These are phyloP conservation scores for Xylariales sp. DNA, from an alignment of 2,329 filamentous ascomycete species.

Conservation along the genomic window DNA sequence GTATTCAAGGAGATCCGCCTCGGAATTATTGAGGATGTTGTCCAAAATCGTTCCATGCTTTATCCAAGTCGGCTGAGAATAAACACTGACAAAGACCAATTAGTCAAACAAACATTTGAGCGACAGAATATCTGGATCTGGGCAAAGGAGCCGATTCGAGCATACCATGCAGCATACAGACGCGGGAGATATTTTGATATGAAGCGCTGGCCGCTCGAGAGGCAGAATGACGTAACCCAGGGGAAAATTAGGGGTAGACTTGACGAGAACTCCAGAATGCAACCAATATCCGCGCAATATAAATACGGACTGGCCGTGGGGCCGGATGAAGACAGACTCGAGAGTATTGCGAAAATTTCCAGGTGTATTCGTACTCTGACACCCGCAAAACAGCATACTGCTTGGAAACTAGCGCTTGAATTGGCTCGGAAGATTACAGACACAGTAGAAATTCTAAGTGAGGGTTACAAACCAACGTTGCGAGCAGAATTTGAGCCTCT, in stretches of 20 bases:
- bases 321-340: too few relatives aligned
- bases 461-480: too few relatives aligned
- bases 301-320: slow-evolving; percentile 5
- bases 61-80: slow-evolving; percentile 28
- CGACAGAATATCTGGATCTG: slow-evolving; percentile 25
- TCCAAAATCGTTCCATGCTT: slow-evolving; percentile 36
- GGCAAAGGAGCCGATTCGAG: slow-evolving; percentile 22
- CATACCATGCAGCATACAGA: slow-evolving; percentile 22
- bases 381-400: too few relatives aligned
- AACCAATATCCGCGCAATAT: slow-evolving; percentile 1
- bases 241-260: slow-evolving; percentile 21
- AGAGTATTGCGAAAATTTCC: too few relatives aligned
- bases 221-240: slow-evolving; percentile 28
- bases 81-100: slow-evolving; percentile 15
- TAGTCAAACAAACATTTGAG: slow-evolving; percentile 13
- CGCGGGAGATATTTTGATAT: slow-evolving; percentile 37
- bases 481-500: too few relatives aligned
- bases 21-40: slow-evolving; percentile 38
- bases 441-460: too few relatives aligned
- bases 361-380: too few relatives aligned
- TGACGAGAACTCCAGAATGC: slow-evolving; percentile 19
- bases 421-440: too few relatives aligned
- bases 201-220: slow-evolving; percentile 41
- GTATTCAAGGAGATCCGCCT: slow-evolving; percentile 27
- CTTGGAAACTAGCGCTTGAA: too few relatives aligned